Conservation (phyloP, 345 rosid genomes). For the Corchorus capsularis region DNA sequence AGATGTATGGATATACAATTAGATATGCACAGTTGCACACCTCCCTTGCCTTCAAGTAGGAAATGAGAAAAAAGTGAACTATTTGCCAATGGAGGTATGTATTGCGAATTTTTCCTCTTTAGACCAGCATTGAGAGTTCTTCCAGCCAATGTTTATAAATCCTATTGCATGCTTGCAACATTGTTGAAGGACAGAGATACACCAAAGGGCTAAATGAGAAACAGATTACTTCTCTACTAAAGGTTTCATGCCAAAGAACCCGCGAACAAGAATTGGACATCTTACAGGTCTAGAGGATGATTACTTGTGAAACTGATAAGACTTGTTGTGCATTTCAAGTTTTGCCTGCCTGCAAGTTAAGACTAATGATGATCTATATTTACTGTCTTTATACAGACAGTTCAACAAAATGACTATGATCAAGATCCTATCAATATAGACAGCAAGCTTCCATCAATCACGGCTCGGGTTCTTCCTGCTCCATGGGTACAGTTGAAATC, state of each 20-base stretch:
- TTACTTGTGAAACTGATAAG: constrained; percentile 1
- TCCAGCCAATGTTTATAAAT: constrained; percentile 2
- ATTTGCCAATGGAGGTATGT: constrained; percentile 51
- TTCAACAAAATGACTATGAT: constrained; percentile 31
- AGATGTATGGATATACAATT: constrained; percentile 35
- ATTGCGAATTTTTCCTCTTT: not conserved
- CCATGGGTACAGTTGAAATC: constrained; percentile 40
- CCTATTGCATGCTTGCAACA: constrained; percentile 40
- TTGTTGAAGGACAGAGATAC: constrained; percentile 45
- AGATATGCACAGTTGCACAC: constrained; percentile 34
- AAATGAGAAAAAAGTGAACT: constrained; percentile 35
- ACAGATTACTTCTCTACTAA: constrained; percentile 43
- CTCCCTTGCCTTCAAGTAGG: constrained; percentile 49
- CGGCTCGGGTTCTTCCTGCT: constrained; percentile 51
- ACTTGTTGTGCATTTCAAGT: too few relatives aligned
- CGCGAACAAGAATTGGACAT: constrained; percentile 37
- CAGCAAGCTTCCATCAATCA: constrained; percentile 33
- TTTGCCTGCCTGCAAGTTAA: too few relatives aligned
- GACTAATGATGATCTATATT: not conserved
- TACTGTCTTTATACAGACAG: constrained; percentile 28
- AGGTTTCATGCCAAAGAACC: constrained; percentile 45
- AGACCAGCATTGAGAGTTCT: not conserved
- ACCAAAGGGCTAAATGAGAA: constrained; percentile 44
- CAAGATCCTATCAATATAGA: constrained; percentile 38
- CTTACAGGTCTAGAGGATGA: constrained; percentile 30